phyloP scores from a whole-genome alignment of 2,329 filamentous ascomycete species.

The Ascochyta rabiei region DNA sequence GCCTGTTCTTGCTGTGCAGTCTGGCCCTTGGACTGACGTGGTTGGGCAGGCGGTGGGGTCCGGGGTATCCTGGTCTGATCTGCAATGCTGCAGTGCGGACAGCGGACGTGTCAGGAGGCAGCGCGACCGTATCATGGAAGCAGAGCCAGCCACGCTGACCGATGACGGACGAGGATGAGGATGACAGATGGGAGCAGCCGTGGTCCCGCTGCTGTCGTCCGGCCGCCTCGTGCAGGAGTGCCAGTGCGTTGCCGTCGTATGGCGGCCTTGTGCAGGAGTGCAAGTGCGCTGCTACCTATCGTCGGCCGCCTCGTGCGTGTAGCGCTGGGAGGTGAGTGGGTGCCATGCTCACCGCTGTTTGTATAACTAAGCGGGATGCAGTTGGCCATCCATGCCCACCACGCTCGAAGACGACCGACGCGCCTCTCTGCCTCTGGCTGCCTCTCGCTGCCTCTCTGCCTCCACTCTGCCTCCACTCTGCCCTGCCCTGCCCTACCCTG shows the following conservation, averaged over 20 bases:
- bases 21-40: too few relatives aligned
- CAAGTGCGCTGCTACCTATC: too few relatives aligned
- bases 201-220: background rate
- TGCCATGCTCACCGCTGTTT: constrained; percentile 4
- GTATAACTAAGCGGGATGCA: background rate
- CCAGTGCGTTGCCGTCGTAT: too few relatives aligned
- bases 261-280: too few relatives aligned
- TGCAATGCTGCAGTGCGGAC: background rate
- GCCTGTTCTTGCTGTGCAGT: too few relatives aligned
- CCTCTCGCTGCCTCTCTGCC: background rate
- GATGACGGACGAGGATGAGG: background rate
- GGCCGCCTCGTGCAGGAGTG: background rate
- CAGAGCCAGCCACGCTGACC: background rate
- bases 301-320: too few relatives aligned
- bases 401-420: background rate
- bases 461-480: background rate
- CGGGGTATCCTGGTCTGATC: constrained; percentile 4
- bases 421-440: background rate
- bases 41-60: background rate
- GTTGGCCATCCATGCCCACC: background rate
- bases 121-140: background rate
- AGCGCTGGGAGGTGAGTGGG: background rate
- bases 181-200: constrained; percentile 4
- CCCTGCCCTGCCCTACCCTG: too few relatives aligned
- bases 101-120: too few relatives aligned